A percentile compares a stretch with the other conserved stretches of the same genome.
Conservation (phyloP, 805 yeast species). For the Zygoascus bituminiphila region DNA sequence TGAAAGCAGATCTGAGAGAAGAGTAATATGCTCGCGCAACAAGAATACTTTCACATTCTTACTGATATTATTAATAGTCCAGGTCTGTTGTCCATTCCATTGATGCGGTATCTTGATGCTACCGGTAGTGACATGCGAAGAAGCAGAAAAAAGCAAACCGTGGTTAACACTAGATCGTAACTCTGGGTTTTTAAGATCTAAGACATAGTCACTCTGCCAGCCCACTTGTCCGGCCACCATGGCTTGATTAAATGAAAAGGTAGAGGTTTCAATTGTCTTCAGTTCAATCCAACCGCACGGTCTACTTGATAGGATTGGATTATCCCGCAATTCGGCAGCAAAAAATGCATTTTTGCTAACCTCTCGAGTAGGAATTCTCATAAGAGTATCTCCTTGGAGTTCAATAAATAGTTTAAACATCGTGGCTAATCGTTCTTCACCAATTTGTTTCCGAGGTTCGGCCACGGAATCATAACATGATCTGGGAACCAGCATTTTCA, state of each 20-base stretch:
- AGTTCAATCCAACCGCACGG: constrained; percentile 93
- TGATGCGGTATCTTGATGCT: constrained; percentile 61
- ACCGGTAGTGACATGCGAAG: constrained; percentile 45
- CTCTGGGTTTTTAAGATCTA: constrained; percentile 48
- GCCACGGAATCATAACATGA: constrained; percentile 49
- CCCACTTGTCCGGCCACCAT: constrained; percentile 50
- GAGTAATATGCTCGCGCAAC: constrained; percentile 71
- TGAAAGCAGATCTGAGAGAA: constrained; percentile 59
- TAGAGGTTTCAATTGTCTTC: constrained; percentile 48
- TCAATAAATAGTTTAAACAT: constrained; percentile 48
- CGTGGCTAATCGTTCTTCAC: constrained; percentile 46
- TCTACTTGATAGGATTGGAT: constrained; percentile 31
- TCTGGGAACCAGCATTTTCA: constrained; percentile 58
- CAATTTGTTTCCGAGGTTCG: constrained; percentile 36
- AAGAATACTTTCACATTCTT: constrained; percentile 51
- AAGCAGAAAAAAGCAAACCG: constrained; percentile 61
- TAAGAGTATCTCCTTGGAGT: constrained; percentile 54
- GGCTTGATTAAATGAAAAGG: constrained; percentile 39
- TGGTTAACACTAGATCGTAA: constrained; percentile 82
- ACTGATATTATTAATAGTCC: constrained; percentile 54
- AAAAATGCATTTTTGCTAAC: constrained; percentile 61
- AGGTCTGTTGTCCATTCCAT: constrained; percentile 74
- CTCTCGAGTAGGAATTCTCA: constrained; percentile 80
- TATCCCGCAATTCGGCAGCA: constrained; percentile 23
- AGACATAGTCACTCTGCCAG: constrained; percentile 41